A percentile compares a stretch with the other conserved stretches of the same genome.
Evolutionary conservation across 2,329 filamentous ascomycete genomes (phyloP).

Genomic region (Drechslerella dactyloides): DNA sequence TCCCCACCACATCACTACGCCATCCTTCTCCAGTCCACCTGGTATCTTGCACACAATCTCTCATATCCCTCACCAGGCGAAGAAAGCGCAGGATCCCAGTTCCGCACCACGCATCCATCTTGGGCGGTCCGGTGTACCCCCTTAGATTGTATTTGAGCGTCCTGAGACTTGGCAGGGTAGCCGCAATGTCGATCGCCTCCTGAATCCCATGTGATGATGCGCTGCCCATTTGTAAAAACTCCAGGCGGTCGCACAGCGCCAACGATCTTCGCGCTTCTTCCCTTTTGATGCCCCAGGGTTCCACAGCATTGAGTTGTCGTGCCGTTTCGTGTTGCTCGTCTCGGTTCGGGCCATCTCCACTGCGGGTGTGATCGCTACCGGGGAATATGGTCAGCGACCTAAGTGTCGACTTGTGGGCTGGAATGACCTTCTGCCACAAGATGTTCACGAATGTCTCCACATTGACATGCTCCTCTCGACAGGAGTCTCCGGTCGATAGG

Average conservation of each 20-base stretch:
- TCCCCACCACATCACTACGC: neutral
- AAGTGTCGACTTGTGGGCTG: conserved; percentile 18
- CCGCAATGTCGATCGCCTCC: conserved; percentile 19
- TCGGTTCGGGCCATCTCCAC: neutral
- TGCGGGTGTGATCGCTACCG: conserved; percentile 11
- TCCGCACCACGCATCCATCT: conserved; percentile 30
- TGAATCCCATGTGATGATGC: conserved; percentile 10
- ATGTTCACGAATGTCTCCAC: conserved; percentile 12
- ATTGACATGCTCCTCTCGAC: neutral
- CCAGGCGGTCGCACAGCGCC: conserved; percentile 13
- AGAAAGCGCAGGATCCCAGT: conserved; percentile 18
- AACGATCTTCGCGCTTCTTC: conserved; percentile 16
- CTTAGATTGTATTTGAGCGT: conserved; percentile 21
- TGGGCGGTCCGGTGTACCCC: conserved; percentile 9
- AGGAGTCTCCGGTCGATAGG: conserved; percentile 1
- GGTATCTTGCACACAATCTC: neutral
- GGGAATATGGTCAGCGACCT: conserved; percentile 12
- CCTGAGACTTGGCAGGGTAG: neutral
- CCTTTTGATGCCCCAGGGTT: conserved; percentile 23
- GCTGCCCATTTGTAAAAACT: conserved; percentile 23
- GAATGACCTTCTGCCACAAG: conserved; percentile 21
- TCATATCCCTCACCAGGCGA: conserved; percentile 3
- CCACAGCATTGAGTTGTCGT: conserved; percentile 4
- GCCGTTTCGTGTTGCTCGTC: conserved; percentile 9
- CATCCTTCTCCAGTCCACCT: conserved; percentile 13